phyloP scores from a whole-genome alignment of 306 rosid species.

The Gleditsia sinensis region DNA sequence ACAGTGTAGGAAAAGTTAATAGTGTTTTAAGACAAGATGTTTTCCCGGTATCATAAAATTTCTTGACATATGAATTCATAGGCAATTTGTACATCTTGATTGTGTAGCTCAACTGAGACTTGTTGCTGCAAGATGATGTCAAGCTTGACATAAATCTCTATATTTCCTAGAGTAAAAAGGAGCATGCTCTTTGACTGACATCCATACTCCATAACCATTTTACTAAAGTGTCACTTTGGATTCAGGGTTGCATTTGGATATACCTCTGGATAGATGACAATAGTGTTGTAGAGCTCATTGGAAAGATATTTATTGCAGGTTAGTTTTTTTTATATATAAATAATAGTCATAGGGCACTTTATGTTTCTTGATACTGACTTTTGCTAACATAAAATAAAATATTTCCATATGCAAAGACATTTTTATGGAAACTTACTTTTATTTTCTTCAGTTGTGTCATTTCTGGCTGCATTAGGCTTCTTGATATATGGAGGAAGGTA shows the following conservation, averaged over 20 bases:
- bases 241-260: slow-evolving; percentile 86
- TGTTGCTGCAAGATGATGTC: slow-evolving; percentile 26
- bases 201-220: slow-evolving; percentile 13
- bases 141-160: not conserved
- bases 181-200: slow-evolving; percentile 4
- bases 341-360: not conserved
- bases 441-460: slow-evolving; percentile 69
- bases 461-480: slow-evolving; percentile 90
- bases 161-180: not conserved
- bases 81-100: slow-evolving; percentile 1
- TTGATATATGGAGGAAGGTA: slow-evolving; percentile 96
- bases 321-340: slow-evolving; percentile 24
- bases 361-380: slow-evolving; percentile 30
- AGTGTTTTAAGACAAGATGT: not conserved
- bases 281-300: slow-evolving; percentile 58
- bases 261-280: slow-evolving; percentile 77
- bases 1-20: not conserved
- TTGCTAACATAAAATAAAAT: slow-evolving; percentile 16
- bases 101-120: not conserved
- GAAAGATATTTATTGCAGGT: slow-evolving; percentile 93
- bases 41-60: not conserved
- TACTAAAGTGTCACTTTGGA: slow-evolving; percentile 30
- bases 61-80: not conserved
- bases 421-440: not conserved
- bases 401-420: slow-evolving; percentile 1